Conservation (phyloP, 1,284 basidiomycete genomes). For the Papiliotrema nemorosa region DNA sequence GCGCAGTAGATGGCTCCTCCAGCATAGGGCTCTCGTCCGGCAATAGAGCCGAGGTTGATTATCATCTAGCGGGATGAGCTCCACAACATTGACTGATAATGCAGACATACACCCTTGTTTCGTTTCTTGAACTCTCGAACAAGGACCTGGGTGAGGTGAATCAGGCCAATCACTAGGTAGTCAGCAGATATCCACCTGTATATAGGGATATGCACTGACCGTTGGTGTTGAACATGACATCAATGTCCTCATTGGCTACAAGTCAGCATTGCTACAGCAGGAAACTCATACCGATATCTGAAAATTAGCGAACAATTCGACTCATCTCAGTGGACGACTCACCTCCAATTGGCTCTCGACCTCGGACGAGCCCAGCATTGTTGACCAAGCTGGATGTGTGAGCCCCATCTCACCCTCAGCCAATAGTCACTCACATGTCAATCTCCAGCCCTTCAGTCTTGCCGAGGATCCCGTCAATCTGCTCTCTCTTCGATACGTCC, state of each 20-base stretch:
- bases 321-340: conserved; percentile 8
- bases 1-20: conserved; percentile 64
- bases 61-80: conserved; percentile 58
- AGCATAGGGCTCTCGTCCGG: conserved; percentile 84
- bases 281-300: conserved; percentile 30
- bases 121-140: conserved; percentile 79
- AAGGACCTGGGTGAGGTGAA: conserved; percentile 44
- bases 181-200: not conserved
- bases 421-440: conserved; percentile 34
- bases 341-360: conserved; percentile 47
- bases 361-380: conserved; percentile 49
- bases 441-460: conserved; percentile 34
- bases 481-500: conserved; percentile 37
- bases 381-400: conserved; percentile 41
- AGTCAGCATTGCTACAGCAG: no score
- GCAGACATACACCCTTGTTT: conserved; percentile 58
- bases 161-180: conserved; percentile 35
- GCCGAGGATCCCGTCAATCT: conserved; percentile 25
- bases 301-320: not conserved
- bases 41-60: conserved; percentile 93
- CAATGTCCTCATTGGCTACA: conserved; percentile 38
- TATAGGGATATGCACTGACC: conserved; percentile 14
- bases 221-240: conserved; percentile 86
- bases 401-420: not conserved
- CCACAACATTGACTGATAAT: not conserved